Conservation (phyloP, 2,329 filamentous ascomycete species). For the Aspergillus pseudoglaucus region DNA sequence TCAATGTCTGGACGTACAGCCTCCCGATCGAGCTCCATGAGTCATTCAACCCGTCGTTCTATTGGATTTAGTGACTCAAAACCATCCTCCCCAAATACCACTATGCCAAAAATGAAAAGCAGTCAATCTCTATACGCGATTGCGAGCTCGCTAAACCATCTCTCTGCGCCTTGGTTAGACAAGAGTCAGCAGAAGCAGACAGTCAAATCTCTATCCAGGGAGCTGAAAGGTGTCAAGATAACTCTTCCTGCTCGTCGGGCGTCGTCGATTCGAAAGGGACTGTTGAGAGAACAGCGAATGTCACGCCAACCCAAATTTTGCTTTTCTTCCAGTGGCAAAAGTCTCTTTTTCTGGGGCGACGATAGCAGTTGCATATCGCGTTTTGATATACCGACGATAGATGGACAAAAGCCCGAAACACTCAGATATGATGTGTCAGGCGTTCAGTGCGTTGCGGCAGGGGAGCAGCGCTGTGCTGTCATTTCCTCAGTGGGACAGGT, state of each 20-base stretch:
- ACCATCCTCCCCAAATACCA: constrained; percentile 4
- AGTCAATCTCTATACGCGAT: constrained; percentile 8
- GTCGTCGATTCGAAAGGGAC: constrained; percentile 17
- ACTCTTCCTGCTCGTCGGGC: constrained; percentile 10
- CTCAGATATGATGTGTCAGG: constrained; percentile 26
- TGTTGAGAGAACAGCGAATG: constrained; percentile 14
- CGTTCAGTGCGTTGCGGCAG: constrained; percentile 27
- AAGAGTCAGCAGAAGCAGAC: constrained; percentile 10
- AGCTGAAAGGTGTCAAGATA: constrained; percentile 14
- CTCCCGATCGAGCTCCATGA: constrained; percentile 17
- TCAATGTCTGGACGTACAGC: constrained; percentile 12
- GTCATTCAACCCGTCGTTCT: constrained; percentile 17
- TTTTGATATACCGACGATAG: constrained; percentile 23
- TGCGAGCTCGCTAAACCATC: constrained; percentile 7
- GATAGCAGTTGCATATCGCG: constrained; percentile 17
- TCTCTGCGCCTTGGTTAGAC: constrained; percentile 5
- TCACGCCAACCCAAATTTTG: constrained; percentile 24
- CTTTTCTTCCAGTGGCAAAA: constrained; percentile 22
- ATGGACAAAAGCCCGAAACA: constrained; percentile 19
- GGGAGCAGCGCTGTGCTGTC: constrained; percentile 26
- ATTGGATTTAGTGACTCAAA: constrained; percentile 10
- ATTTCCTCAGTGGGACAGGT: constrained; percentile 21
- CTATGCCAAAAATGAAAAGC: constrained; percentile 3
- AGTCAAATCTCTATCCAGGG: constrained; percentile 11
- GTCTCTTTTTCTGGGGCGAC: constrained; percentile 16